Evolutionary conservation across 192 early-diverging fungal genomes (phyloP).

Genomic region (Oehlia diaphana): DNA sequence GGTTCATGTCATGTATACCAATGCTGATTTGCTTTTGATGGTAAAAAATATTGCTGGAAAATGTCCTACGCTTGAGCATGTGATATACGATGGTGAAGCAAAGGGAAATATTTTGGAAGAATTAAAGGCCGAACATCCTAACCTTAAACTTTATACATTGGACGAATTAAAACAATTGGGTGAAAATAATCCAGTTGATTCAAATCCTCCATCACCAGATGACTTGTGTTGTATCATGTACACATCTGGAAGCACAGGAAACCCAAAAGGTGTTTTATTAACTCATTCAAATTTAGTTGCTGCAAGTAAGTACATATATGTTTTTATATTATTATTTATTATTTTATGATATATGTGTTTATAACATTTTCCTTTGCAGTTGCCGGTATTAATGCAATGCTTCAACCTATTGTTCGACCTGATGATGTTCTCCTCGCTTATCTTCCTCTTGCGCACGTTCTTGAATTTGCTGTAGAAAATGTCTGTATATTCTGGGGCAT

Average conservation of each 20-base stretch:
- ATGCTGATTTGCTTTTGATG: constrained; percentile 68
- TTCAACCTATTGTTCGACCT: constrained; percentile 50
- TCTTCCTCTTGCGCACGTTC: constrained; percentile 86
- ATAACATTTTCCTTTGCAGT: constrained; percentile 32
- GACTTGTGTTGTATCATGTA: constrained; percentile 89
- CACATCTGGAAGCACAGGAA: constrained; percentile 87
- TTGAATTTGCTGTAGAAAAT: constrained; percentile 85
- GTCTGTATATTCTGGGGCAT: constrained; percentile 67
- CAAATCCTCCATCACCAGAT: constrained; percentile 64
- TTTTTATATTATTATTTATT: not conserved
- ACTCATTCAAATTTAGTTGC: constrained; percentile 83
- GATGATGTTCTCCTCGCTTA: constrained; percentile 73
- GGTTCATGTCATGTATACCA: constrained; percentile 70
- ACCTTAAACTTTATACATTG: constrained; percentile 57
- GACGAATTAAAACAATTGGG: constrained; percentile 71
- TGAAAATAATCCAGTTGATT: constrained; percentile 58
- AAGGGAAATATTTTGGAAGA: constrained; percentile 51
- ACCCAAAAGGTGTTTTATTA: constrained; percentile 90
- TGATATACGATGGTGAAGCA: constrained; percentile 72
- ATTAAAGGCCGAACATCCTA: constrained; percentile 40
- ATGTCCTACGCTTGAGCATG: constrained; percentile 60
- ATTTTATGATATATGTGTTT: not conserved
- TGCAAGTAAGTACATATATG: constrained; percentile 50
- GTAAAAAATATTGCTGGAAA: constrained; percentile 59
- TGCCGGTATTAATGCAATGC: constrained; percentile 55